Percentiles rank a stretch among this genome's conserved stretches.
Evolutionary conservation across 2,329 filamentous ascomycete species (phyloP).

Genomic region (Fusarium mundagurra): DNA sequence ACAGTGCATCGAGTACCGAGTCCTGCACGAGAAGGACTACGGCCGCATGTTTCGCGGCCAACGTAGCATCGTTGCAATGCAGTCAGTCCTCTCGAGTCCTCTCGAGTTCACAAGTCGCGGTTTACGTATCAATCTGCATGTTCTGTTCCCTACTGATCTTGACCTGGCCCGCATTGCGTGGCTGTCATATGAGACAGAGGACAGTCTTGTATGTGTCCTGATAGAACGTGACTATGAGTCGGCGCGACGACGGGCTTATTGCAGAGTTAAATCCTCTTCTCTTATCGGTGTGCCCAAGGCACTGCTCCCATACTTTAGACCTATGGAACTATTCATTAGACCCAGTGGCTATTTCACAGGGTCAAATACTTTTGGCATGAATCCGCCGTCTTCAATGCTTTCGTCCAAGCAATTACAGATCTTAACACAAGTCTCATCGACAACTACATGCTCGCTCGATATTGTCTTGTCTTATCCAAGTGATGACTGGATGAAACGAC

Average conservation of each 20-base stretch:
- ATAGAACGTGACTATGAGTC: not conserved
- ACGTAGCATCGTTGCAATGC: not conserved
- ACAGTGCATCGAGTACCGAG: not conserved
- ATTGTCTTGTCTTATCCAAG: not conserved
- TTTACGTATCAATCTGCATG: constrained; percentile 2
- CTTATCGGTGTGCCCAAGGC: not conserved
- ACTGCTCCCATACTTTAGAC: not conserved
- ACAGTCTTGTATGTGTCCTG: constrained; percentile 4
- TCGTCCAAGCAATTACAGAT: not conserved
- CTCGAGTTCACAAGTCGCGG: constrained; percentile 8
- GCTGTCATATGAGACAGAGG: constrained; percentile 8
- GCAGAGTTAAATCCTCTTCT: not conserved
- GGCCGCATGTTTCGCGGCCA: constrained; percentile 2
- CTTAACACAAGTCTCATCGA: not conserved
- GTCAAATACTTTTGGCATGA: not conserved
- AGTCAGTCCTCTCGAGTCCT: not conserved
- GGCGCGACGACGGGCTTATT: not conserved
- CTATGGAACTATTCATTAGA: not conserved
- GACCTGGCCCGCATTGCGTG: not conserved
- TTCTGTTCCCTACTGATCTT: not conserved
- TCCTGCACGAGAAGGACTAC: constrained; percentile 1
- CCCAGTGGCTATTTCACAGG: not conserved
- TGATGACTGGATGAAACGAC: not conserved
- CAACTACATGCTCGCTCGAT: not conserved
- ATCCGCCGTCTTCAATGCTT: not conserved